Evolutionary conservation across 2,329 filamentous ascomycete species (phyloP), one percentile per base, ranked within the genome.

Genomic region (Parastagonospora nodorum): DNA sequence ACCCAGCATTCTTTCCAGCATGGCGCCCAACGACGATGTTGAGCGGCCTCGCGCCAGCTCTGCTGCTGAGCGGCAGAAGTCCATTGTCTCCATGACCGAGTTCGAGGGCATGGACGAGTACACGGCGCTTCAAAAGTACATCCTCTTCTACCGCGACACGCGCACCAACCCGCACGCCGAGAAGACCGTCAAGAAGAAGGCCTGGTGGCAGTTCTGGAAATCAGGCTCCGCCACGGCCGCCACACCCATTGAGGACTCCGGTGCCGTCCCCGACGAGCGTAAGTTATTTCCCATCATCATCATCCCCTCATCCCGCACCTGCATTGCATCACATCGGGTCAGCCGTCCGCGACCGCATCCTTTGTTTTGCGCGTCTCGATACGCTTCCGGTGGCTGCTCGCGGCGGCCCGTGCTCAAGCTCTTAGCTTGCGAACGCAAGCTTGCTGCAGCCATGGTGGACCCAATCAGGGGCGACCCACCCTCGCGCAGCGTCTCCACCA

Each of bases 121-220:
- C 75, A 80, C 82, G 60, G 83, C 84, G 45, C 77, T 88, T 46
- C 84, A 87, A 69, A 82, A 84, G 67, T 88, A 85, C 77, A 87
- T 88, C 72, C 85, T 84, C 59, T 84, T 82, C 68, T 87, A 87
- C 74, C 81, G 81, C 64, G 84, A 86, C 74, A 79, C 82, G 51
- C 82, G 83, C 68, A 77, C 78, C 45, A 72, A 69, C 39, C 78
- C 74, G 32, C 77, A 75, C 52, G 73, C 71, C 42, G 75, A 64
- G 27, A 65, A 75, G 48, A 72, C 76, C 40, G 74, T 74, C 66
- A 84, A 83, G 75, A 66, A 65, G 58, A 78, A 77, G 64, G 78
- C 79, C 53, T 84, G 81, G 76, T 87, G 80, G 78, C 77, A 82
- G 69, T 83, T 84, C 73, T 85, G 84, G 78, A 75, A 77, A 61